Percentiles rank a stretch among this genome's conserved stretches.
These are phyloP conservation scores for Dillenia turbinata DNA, from an alignment of 164 flowering plant genomes.

Conservation along the genomic window DNA sequence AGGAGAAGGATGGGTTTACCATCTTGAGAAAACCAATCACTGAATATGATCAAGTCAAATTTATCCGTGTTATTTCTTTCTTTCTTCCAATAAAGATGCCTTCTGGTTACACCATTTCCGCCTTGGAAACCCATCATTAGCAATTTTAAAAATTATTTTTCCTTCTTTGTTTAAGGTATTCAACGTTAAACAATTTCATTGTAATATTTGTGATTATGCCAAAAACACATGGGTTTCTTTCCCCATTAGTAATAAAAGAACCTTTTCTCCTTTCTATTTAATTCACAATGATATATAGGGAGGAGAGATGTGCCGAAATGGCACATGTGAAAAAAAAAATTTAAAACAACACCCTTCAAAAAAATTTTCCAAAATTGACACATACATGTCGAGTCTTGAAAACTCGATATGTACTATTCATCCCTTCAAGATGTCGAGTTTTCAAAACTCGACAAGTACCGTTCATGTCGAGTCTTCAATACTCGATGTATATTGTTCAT, in stretches of 20 bases:
- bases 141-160: conserved; percentile 2
- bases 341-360: no score
- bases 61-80: background rate
- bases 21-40: conserved; percentile 1
- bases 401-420: no score
- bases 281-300: conserved; percentile 9
- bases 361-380: no score
- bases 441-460: no score
- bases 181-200: background rate
- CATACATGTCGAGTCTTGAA: no score
- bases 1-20: conserved; percentile 6
- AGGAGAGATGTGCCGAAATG: no score
- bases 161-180: conserved; percentile 8
- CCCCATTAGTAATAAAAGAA: conserved; percentile 8
- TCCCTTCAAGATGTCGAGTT: no score
- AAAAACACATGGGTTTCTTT: conserved; percentile 6
- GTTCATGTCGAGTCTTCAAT: no score
- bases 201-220: conserved; percentile 4
- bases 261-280: conserved; percentile 8
- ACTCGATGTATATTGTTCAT: no score
- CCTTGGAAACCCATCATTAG: conserved; percentile 7
- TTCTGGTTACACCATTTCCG: conserved; percentile 5
- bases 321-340: no score
- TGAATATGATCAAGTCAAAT: no score
- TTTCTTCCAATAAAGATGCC: background rate